A percentile compares a stretch with the other conserved stretches of the same genome.
phyloP scores from a whole-genome alignment of 345 rosid species.

The Toxicodendron radicans region DNA sequence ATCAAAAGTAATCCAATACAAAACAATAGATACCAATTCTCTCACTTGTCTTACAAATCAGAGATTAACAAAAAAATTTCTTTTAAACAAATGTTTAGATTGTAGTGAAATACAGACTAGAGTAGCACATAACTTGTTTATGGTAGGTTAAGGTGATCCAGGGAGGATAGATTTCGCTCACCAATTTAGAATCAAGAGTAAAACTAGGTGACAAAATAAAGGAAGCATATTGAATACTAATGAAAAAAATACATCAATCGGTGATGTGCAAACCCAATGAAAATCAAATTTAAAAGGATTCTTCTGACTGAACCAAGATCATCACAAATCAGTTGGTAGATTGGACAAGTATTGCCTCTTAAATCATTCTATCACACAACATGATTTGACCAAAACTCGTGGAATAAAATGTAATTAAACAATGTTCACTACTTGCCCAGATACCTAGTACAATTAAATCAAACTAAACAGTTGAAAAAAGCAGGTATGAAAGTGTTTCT shows the following conservation, averaged over 20 bases:
- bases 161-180: not conserved
- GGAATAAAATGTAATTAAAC: not conserved
- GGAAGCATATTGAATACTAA: not conserved
- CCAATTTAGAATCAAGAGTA: not conserved
- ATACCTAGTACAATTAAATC: slow-evolving; percentile 7
- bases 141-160: not conserved
- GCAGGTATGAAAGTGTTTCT: not conserved
- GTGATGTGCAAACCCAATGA: not conserved
- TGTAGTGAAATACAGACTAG: not conserved
- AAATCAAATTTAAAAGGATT: not conserved
- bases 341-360: not conserved
- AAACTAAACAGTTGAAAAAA: not conserved
- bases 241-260: not conserved
- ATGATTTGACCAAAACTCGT: not conserved
- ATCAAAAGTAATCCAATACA: not conserved
- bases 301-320: not conserved
- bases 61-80: not conserved
- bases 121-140: not conserved
- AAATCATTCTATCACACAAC: not conserved
- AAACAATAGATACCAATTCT: not conserved
- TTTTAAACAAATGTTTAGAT: not conserved
- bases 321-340: not conserved
- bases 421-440: not conserved
- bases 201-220: not conserved
- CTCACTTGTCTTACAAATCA: not conserved